Evolutionary conservation across 805 yeast species (phyloP).

Genomic region (Candida piceae): DNA sequence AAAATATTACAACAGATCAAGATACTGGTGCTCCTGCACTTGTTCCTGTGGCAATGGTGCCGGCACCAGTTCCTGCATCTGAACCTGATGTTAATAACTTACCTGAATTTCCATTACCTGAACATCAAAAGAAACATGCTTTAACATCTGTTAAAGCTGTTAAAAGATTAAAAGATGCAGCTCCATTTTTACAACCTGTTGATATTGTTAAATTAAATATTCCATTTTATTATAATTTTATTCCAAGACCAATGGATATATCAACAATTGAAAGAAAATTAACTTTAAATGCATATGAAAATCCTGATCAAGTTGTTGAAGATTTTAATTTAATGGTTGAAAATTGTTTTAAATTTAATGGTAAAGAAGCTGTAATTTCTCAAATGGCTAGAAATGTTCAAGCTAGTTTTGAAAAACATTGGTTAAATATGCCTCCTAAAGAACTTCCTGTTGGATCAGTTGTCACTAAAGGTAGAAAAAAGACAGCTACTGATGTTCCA

Average conservation of each 20-base stretch:
- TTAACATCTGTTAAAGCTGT: constrained; percentile 77
- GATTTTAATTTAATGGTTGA: constrained; percentile 82
- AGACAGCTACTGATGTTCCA: constrained; percentile 47
- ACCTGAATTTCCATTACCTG: constrained; percentile 64
- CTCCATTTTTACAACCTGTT: constrained; percentile 85
- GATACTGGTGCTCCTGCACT: constrained; percentile 20
- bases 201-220: constrained; percentile 84
- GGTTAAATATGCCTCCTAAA: constrained; percentile 82
- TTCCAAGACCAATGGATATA: constrained; percentile 88
- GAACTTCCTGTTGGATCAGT: constrained; percentile 33
- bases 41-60: constrained; percentile 33
- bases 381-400: constrained; percentile 89
- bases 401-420: constrained; percentile 89
- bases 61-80: constrained; percentile 71
- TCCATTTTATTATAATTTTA: constrained; percentile 82
- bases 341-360: constrained; percentile 83
- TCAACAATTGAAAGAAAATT: constrained; percentile 85
- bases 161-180: constrained; percentile 86
- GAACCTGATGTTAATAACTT: constrained; percentile 72
- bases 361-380: constrained; percentile 74
- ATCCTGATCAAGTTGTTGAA: constrained; percentile 59
- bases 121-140: constrained; percentile 81
- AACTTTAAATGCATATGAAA: constrained; percentile 61
- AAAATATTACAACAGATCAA: constrained; percentile 2
- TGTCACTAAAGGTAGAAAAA: constrained; percentile 26